Evolutionary conservation across 495 filamentous ascomycete genomes (phyloP), one percentile per base, ranked within the genome.

Genomic region (Haplographium delicatum): DNA sequence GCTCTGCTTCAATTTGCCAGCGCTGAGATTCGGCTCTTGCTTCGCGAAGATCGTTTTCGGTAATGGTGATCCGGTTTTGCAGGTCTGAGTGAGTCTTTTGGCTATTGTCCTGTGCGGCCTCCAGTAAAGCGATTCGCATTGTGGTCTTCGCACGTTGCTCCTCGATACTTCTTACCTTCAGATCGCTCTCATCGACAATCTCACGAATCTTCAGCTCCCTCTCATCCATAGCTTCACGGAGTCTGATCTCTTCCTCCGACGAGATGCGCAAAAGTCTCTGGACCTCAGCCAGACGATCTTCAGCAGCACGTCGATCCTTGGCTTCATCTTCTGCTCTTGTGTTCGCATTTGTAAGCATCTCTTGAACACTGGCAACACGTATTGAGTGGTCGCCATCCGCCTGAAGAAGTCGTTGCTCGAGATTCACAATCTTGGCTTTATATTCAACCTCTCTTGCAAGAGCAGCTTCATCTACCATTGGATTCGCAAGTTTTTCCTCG

Each of bases 231-330:
- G 83, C 73, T 50, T 85, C 78, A 27, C 84, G 78, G 46, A 93
- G 79, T 25, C 84, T 81, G 41, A 69, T 71, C 55, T 93, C 86
- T 60, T 91, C 84, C 30, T 86, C 84, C 5, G 74, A 71, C 33
- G 74, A 72, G 53, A 84, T 76, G 52, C 82, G 80, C 5, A 93
- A 72, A 15, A 84, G 73, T 48, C 79, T 76, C 63, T 88, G 80
- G 23, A 82, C 73, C 58, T 93, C 84, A 30, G 76, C 73, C 22
- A 89, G 71, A 44, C 81, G 81, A 60, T 91, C 86, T 60, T 91
- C 85, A 2, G 83, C 80, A 7, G 79, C 77, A 39, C 82, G 75
- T 40, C 89, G 80, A 38, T 64, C 67, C 37, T 81, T 76, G 51
- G 82, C 71, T 56, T 93, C 88, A 25, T 78, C 69, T 58, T 78